These are phyloP conservation scores for Starmerella khaoyaiensis DNA, from an alignment of 805 yeast genomes.

Conservation along the genomic window DNA sequence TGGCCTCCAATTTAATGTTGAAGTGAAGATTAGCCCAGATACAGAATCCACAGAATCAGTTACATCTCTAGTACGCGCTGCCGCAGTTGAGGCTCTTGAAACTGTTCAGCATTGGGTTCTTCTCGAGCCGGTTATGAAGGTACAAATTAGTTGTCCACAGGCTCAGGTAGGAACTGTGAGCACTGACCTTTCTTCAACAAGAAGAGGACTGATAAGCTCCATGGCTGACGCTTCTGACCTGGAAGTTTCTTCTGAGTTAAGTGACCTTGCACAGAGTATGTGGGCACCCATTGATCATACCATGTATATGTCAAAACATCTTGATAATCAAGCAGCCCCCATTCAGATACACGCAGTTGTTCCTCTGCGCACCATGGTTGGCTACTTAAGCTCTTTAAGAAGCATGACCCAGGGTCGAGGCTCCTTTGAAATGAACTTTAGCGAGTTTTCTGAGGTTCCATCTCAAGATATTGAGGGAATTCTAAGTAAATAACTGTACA, in stretches of 20 bases:
- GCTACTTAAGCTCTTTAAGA: conserved; percentile 65
- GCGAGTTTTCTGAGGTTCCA: conserved; percentile 58
- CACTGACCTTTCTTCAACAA: conserved; percentile 66
- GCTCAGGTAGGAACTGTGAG: conserved; percentile 63
- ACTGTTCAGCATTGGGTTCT: conserved; percentile 34
- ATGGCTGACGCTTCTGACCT: conserved; percentile 49
- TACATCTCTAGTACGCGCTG: conserved; percentile 36
- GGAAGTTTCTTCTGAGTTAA: conserved; percentile 14
- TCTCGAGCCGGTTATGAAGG: conserved; percentile 80
- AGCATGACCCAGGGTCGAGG: conserved; percentile 86
- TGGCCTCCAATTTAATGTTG: conserved; percentile 44
- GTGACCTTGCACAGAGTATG: conserved; percentile 38
- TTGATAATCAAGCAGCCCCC: conserved; percentile 19
- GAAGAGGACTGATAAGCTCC: conserved; percentile 61
- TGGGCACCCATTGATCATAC: conserved; percentile 32
- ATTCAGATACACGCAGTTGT: conserved; percentile 56
- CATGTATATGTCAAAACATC: conserved; percentile 33
- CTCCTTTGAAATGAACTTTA: conserved; percentile 62
- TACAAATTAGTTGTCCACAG: conserved; percentile 51
- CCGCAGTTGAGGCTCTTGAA: conserved; percentile 32
- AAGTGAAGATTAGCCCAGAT: conserved; percentile 46
- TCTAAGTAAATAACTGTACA: conserved; percentile 6
- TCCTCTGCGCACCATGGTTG: conserved; percentile 82
- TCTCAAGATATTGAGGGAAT: conserved; percentile 34
- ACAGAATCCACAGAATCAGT: conserved; percentile 31